phyloP scores from a whole-genome alignment of 495 filamentous ascomycete genomes.

The Gamarada debralockiae region DNA sequence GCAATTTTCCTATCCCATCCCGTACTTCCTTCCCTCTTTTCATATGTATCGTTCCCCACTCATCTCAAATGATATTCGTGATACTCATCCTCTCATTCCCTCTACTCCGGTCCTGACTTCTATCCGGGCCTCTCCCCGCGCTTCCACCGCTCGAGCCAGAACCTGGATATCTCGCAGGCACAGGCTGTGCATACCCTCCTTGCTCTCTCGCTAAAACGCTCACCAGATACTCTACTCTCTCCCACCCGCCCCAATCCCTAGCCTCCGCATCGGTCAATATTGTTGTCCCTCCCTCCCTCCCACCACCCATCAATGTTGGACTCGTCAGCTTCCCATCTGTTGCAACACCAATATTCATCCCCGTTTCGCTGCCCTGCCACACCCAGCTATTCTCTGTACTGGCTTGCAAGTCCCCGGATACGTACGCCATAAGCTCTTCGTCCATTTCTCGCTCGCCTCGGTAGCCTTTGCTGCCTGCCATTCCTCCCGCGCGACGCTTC shows the following conservation, averaged over 20 bases:
- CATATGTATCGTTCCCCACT: no score
- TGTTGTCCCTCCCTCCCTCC: conserved; percentile 22
- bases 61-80: conserved; percentile 66
- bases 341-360: conserved; percentile 33
- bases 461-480: conserved; percentile 16
- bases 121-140: conserved; percentile 6
- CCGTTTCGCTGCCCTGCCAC: conserved; percentile 69
- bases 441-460: conserved; percentile 51
- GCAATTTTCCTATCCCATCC: no score
- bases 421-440: conserved; percentile 87
- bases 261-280: conserved; percentile 42
- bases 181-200: conserved; percentile 10
- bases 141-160: conserved; percentile 17
- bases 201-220: conserved; percentile 24
- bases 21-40: no score
- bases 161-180: conserved; percentile 8
- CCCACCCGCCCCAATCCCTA: conserved; percentile 55
- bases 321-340: conserved; percentile 4
- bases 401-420: conserved; percentile 88
- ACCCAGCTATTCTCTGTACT: conserved; percentile 76
- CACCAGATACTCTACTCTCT: conserved; percentile 37
- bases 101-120: conserved; percentile 25
- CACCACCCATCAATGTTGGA: conserved; percentile 18
- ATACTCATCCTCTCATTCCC: conserved; percentile 67
- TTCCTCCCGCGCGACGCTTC: conserved; percentile 25